phyloP scores from a whole-genome alignment of 352 stramenopile species.

The Phytophthora fragariaefolia region DNA sequence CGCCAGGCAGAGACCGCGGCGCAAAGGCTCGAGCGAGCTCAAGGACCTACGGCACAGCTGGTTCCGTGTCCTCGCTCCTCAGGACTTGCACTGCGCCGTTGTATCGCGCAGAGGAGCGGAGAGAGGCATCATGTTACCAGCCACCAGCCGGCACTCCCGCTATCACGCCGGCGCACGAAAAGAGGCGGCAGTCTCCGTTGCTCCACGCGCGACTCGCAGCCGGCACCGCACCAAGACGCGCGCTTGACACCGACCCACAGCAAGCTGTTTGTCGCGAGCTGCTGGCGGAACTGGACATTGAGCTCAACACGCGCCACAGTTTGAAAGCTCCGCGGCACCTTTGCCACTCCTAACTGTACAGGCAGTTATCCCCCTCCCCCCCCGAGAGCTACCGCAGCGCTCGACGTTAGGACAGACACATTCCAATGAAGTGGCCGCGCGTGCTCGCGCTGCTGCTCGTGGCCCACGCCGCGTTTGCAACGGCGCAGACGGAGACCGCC shows the following conservation, averaged over 20 bases:
- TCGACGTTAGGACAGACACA: neutral
- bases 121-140: constrained; percentile 32
- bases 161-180: constrained; percentile 20
- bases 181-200: constrained; percentile 35
- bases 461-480: neutral
- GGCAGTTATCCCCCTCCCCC: constrained; percentile 5
- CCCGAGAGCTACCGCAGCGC: constrained; percentile 1
- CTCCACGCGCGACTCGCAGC: constrained; percentile 16
- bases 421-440: constrained; percentile 29
- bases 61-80: too few relatives aligned
- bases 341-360: constrained; percentile 29
- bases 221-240: neutral
- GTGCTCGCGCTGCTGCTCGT: constrained; percentile 25
- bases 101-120: constrained; percentile 30
- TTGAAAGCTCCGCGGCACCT: constrained; percentile 19
- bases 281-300: constrained; percentile 37
- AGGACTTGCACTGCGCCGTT: constrained; percentile 13
- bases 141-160: constrained; percentile 34
- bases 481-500: constrained; percentile 21
- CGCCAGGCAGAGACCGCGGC: constrained; percentile 13
- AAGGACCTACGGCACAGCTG: too few relatives aligned
- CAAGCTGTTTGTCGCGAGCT: constrained; percentile 32
- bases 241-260: neutral
- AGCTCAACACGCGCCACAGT: constrained; percentile 13
- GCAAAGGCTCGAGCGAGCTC: constrained; percentile 19